Base-by-base conservation (phyloP, 768 basidiomycete genomes). In the Tylopilus cervinicoccineus region DNA sequence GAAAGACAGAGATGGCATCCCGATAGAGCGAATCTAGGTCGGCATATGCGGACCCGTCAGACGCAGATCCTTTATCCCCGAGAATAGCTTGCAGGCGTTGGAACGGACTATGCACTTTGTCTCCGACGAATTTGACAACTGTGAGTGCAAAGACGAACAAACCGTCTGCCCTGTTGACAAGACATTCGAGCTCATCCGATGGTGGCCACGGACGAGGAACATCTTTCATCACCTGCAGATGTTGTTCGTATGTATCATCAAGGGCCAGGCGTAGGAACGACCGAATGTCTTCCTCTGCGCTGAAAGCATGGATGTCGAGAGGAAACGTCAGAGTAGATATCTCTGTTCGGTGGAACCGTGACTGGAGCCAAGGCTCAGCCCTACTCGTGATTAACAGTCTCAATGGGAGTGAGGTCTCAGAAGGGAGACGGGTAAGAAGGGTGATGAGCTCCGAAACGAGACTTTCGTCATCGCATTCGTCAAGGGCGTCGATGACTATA, bases 111-210 rank as follows among this genome's bases (percentile, higher is more conserved):
- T 53, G 58, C 14, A 52, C 53, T 28, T 34, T 48, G 20, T 47
- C 52, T 24, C 56, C 57, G 0, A 63, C 48, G n/a, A 61, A 67
- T 28, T 61, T 63, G 43, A 61, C 51, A 17, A 66, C 59, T 0
- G 64, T 66, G 9, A 58, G 49, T 1, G 64, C 64, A 24, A 65
- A 64, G 6, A 66, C 59, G 34, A 68, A 68, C 20, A 66, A 41
- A 16, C 65, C 61, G 1, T 45, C 57, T 6, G 63, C 48, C 24
- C 55, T 57, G 20, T 29, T 44, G 16, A 66, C 58, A 0, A 54
- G 39, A 6, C 28, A 43, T 9, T 61, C 59, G 13, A 66, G 46
- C 5, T 57, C 58, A 6, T 55, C 56, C 0, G 51, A 43, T 1
- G 59, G 42, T 4, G 64, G 64, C 65, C 64, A 66, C 4, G 58